Percentiles rank a stretch among this genome's conserved stretches.
Conservation (phyloP, 106 monocot species). For the Dioscorea dumetorum region DNA sequence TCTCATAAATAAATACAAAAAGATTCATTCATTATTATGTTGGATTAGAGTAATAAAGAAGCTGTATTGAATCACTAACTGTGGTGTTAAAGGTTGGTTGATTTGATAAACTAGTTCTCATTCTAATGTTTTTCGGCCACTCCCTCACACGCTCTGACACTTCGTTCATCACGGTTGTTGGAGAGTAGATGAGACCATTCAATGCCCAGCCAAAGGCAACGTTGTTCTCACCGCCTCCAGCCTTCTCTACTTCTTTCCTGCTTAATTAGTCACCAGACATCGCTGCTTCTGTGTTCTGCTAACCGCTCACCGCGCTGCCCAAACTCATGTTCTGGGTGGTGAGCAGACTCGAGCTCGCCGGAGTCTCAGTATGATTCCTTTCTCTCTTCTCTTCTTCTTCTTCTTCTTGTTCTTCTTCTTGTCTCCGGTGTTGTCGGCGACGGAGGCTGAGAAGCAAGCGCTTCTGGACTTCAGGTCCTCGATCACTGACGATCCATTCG, state of each 20-base stretch:
- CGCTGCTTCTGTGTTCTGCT: not conserved
- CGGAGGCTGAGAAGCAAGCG: conserved; percentile 42
- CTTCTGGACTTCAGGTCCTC: conserved; percentile 72
- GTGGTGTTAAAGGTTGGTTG: no score
- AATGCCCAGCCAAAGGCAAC: no score
- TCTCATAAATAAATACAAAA: no score
- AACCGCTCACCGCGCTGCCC: not conserved
- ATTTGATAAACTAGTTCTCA: no score
- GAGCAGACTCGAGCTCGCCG: not conserved
- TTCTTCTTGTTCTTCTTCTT: not conserved
- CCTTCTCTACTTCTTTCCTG: not conserved
- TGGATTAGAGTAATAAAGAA: no score
- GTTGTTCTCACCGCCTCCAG: not conserved
- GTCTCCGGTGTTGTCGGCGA: conserved; percentile 9
- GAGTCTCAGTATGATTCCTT: not conserved
- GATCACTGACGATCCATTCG: conserved; percentile 53
- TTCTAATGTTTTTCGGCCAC: no score
- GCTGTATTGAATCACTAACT: no score
- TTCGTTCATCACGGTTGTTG: no score
- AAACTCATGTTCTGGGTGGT: not conserved
- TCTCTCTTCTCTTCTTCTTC: not conserved
- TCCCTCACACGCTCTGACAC: no score
- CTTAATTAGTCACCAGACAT: not conserved
- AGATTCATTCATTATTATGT: no score
- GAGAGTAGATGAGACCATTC: no score